Conservation (phyloP, 441 rosid genomes). For the Pelargonium australe region DNA sequence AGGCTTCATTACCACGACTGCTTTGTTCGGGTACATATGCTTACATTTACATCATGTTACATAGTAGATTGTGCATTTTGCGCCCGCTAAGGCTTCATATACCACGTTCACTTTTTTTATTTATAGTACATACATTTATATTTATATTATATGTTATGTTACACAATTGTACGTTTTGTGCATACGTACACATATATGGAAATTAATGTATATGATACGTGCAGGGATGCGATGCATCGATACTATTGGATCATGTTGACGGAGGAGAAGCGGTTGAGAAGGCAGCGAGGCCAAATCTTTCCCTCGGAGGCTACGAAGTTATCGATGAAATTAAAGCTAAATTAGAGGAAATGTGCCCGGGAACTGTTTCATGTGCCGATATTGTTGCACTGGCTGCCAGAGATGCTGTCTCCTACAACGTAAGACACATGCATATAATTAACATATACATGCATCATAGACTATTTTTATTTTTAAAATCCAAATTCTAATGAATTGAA, state of each 20-base stretch:
- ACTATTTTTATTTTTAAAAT: no score
- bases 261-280: constrained; percentile 22
- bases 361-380: constrained; percentile 33
- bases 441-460: no score
- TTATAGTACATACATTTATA: no score
- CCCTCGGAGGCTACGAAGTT: constrained; percentile 30
- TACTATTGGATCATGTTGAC: constrained; percentile 22
- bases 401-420: constrained; percentile 32
- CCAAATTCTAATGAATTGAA: background rate
- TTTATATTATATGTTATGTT: no score
- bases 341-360: constrained; percentile 26
- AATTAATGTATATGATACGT: background rate
- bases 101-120: no score
- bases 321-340: constrained; percentile 31
- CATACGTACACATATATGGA: no score
- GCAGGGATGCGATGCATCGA: constrained; percentile 40
- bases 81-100: no score
- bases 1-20: constrained; percentile 55
- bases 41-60: background rate
- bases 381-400: constrained; percentile 28
- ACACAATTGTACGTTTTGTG: no score
- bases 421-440: background rate
- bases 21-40: constrained; percentile 36
- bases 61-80: background rate
- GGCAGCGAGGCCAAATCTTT: constrained; percentile 27